Evolutionary conservation across 2,329 filamentous ascomycete genomes (phyloP).

Genomic region (Cladosporium sphaerospermum): DNA sequence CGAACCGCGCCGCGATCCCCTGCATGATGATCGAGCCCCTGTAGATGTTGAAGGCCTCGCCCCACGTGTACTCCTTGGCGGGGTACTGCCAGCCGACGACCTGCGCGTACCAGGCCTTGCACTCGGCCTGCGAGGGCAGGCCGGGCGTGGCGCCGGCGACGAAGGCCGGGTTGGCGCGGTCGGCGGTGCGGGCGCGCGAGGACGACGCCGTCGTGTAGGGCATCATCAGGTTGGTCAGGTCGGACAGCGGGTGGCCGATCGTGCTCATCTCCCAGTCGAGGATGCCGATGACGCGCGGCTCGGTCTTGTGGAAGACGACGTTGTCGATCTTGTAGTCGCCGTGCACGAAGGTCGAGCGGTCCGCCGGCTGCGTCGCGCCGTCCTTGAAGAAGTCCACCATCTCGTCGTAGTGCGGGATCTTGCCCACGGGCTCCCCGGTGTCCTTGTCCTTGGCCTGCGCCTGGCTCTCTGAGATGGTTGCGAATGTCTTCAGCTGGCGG

Average conservation of each 20-base stretch:
- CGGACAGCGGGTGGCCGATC: constrained; percentile 88
- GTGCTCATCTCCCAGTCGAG: constrained; percentile 99
- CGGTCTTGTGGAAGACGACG: constrained; percentile 72
- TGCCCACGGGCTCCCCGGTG: constrained; percentile 67
- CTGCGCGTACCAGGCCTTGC: constrained; percentile 60
- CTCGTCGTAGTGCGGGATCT: constrained; percentile 75
- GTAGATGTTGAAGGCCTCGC: constrained; percentile 57
- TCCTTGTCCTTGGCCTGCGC: constrained; percentile 69
- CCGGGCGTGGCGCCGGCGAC: constrained; percentile 59
- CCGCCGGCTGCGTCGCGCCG: constrained; percentile 62
- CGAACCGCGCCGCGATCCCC: constrained; percentile 86
- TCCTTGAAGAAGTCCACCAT: constrained; percentile 74
- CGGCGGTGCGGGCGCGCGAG: constrained; percentile 33
- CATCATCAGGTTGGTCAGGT: constrained; percentile 70
- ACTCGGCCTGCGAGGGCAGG: constrained; percentile 54
- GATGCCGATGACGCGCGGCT: constrained; percentile 83
- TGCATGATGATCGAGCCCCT: constrained; percentile 63
- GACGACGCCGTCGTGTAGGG: constrained; percentile 39
- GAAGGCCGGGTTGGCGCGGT: constrained; percentile 48
- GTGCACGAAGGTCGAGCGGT: constrained; percentile 75
- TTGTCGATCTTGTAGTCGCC: constrained; percentile 85
- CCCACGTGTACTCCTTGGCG: constrained; percentile 54
- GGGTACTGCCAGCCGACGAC: constrained; percentile 65
- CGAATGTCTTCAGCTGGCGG: constrained; percentile 79
- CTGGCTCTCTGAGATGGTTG: constrained; percentile 71